Conservation (phyloP, 345 rosid genomes). For the Abelmoschus esculentus region DNA sequence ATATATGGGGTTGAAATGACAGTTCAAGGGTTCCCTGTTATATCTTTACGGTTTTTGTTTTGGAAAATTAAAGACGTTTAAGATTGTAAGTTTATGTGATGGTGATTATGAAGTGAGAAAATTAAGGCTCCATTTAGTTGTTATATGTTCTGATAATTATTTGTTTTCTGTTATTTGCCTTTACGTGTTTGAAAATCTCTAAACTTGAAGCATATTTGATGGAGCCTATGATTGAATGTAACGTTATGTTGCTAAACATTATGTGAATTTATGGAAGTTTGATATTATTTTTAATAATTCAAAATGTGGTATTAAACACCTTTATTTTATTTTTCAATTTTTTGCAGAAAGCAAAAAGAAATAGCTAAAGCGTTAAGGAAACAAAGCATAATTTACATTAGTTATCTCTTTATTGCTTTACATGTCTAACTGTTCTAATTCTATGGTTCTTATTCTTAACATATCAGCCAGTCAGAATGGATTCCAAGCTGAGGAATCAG, state of each 20-base stretch:
- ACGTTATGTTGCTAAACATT: not conserved
- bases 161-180: not conserved
- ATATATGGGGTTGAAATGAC: not conserved
- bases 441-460: not conserved
- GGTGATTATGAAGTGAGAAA: not conserved
- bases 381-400: too few species aligned
- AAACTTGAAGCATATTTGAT: not conserved
- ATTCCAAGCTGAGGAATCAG: conserved; percentile 21
- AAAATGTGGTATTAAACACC: not conserved
- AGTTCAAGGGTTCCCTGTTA: not conserved
- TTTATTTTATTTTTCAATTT: not conserved
- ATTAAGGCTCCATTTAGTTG: not conserved
- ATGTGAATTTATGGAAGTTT: not conserved
- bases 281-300: not conserved
- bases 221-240: not conserved
- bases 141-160: not conserved
- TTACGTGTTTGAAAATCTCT: not conserved
- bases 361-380: not conserved
- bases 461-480: conserved; percentile 38
- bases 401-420: not conserved
- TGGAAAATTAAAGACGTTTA: not conserved
- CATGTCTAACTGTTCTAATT: not conserved
- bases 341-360: not conserved
- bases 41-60: not conserved
- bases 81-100: not conserved